Base-by-base conservation (phyloP, 2,329 filamentous ascomycete genomes). In the Botryotinia globosa region DNA sequence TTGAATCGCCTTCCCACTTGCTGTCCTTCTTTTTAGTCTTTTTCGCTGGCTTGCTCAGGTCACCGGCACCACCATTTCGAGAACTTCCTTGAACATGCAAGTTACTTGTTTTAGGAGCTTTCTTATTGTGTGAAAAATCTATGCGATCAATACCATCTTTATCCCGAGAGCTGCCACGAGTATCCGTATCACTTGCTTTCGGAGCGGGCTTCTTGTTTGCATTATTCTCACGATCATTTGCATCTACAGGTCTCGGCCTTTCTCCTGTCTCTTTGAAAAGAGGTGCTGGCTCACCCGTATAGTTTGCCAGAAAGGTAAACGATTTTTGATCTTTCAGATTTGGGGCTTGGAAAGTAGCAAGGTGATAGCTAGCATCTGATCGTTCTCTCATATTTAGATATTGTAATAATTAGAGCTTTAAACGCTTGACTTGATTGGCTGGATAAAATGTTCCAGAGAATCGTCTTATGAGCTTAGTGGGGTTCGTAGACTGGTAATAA, bases 1-100 rank as follows among this genome's bases (percentile, higher is more conserved):
- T 2, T 7, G 32, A 25, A 59, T 32, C 0, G 20, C 2, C 32
- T 14, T 4, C 29, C 9, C 14, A 0, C 29, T 25, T 34, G 4
- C 4, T 4, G 20, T 10, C 4, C 18, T 59, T 22, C 56, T 34
- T 37, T 14, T 18, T 2, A 56, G 4, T 0, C 0, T 14, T 37
- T 20, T 25, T 61, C 32, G 10, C 58, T 16, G 32, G 32, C 10
- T 61, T 4, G 12, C n/a, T 61, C 3, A 6, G 1, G 10, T 22
- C 16, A 34, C 10, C 1, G 6, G 4, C 12, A 18, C 9, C 22
- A 5, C 3, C 22, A 2, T 37, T 61, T 16, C 14, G 22, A 61
- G 12, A 8, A 14, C 14, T 61, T 39, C 32, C 16, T 22, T 18
- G 22, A 25, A 22, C 4, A 16, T 16, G 7, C 34, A 10, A 1